A percentile compares a stretch with the other conserved stretches of the same genome.
Evolutionary conservation across 306 rosid genomes (phyloP).

Genomic region (Quercus engelmannii): DNA sequence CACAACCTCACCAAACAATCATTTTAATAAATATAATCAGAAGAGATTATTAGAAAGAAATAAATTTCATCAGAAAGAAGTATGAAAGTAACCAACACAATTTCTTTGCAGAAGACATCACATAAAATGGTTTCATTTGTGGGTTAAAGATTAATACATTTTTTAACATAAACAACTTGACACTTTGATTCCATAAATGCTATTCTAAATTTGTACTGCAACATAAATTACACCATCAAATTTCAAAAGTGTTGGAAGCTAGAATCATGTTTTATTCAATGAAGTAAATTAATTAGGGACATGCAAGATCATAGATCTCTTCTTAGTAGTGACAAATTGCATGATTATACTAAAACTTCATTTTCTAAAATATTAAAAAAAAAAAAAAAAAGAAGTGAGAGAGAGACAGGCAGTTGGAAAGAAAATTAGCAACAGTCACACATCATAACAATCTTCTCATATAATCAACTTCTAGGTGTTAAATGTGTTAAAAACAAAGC

Average conservation of each 20-base stretch:
- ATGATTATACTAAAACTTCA: background rate
- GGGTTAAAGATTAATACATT: background rate
- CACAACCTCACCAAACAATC: background rate
- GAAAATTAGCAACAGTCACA: background rate
- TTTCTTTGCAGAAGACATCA: background rate
- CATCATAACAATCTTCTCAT: background rate
- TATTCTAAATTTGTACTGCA: background rate
- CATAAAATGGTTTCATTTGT: too few species aligned
- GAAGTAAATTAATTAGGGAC: background rate
- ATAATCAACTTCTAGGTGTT: background rate
- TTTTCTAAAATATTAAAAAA: background rate
- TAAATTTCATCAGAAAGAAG: constrained; percentile 4
- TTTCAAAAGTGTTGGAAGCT: background rate
- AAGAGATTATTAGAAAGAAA: background rate
- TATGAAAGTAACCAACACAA: background rate
- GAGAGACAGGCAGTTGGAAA: too few species aligned
- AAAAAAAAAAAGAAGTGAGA: background rate
- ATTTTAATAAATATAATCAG: constrained; percentile 2
- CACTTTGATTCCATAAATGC: background rate
- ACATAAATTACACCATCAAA: background rate
- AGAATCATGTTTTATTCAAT: background rate
- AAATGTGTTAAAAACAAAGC: background rate
- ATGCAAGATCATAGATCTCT: background rate
- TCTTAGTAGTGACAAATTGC: background rate
- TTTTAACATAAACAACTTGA: background rate